phyloP scores from a whole-genome alignment of 306 rosid genomes.

The Cucumis sativus region DNA sequence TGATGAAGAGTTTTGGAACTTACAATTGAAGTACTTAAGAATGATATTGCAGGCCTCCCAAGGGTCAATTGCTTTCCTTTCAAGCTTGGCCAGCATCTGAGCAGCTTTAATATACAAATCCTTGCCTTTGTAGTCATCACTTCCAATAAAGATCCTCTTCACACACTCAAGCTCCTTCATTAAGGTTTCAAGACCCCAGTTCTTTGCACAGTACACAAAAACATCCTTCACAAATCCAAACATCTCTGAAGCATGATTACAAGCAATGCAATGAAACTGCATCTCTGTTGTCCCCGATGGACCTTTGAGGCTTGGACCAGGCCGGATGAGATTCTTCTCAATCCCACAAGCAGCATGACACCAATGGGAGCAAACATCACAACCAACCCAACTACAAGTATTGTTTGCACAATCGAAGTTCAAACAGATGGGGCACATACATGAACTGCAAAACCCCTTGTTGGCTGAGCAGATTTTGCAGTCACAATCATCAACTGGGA shows the following conservation, averaged over 20 bases:
- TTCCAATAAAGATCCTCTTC: slow-evolving; percentile 64
- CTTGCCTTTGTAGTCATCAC: slow-evolving; percentile 84
- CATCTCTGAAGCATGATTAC: slow-evolving; percentile 89
- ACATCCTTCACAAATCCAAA: slow-evolving; percentile 98
- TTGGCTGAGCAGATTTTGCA: slow-evolving; percentile 80
- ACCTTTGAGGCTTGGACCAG: slow-evolving; percentile 92
- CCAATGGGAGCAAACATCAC: slow-evolving; percentile 97
- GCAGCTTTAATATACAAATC: slow-evolving; percentile 66
- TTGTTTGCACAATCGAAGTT: slow-evolving; percentile 88
- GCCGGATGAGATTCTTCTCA: slow-evolving; percentile 68
- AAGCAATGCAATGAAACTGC: slow-evolving; percentile 94
- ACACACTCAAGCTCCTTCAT: slow-evolving; percentile 88
- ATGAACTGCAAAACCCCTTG: slow-evolving; percentile 81
- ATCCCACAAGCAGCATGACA: slow-evolving; percentile 95
- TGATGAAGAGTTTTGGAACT: slow-evolving; percentile 16
- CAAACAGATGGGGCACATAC: slow-evolving; percentile 96
- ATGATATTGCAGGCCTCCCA: slow-evolving; percentile 75
- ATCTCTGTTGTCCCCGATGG: slow-evolving; percentile 72
- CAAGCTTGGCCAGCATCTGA: slow-evolving; percentile 54
- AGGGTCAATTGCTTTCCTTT: slow-evolving; percentile 55
- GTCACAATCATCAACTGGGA: slow-evolving; percentile 96
- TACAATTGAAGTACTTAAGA: slow-evolving; percentile 73
- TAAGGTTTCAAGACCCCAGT: slow-evolving; percentile 81
- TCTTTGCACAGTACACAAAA: slow-evolving; percentile 71
- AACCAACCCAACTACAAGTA: slow-evolving; percentile 97